These are phyloP conservation scores for Pseudogymnoascus sp. DNA, from an alignment of 2,329 filamentous ascomycete genomes.

Conservation along the genomic window DNA sequence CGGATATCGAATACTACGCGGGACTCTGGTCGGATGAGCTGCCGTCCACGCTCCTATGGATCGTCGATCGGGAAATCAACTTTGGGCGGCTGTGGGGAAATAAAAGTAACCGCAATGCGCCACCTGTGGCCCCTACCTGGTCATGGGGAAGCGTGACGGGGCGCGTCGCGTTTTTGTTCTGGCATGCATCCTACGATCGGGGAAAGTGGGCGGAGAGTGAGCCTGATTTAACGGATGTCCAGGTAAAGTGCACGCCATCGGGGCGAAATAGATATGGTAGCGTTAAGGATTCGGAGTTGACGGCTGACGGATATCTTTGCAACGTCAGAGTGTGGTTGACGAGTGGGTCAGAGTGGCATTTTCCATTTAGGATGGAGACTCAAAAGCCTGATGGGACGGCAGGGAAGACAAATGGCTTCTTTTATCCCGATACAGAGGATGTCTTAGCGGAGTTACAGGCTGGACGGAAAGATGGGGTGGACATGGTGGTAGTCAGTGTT, in stretches of 20 bases:
- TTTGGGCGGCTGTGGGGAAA: background rate
- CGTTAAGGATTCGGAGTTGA: background rate
- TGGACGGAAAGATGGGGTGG: constrained; percentile 4
- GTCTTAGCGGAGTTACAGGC: background rate
- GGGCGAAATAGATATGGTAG: background rate
- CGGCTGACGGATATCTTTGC: background rate
- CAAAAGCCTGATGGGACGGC: background rate
- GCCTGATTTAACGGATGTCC: background rate
- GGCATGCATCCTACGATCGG: background rate
- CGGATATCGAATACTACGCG: constrained; percentile 13
- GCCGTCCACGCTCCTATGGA: background rate
- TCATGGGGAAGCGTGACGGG: background rate
- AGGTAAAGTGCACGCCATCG: background rate
- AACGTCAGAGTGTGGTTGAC: background rate
- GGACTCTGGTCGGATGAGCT: constrained; percentile 13
- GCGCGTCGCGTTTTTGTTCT: background rate
- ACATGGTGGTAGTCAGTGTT: background rate
- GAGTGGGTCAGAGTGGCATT: background rate
- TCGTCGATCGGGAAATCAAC: background rate
- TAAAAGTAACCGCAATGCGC: background rate
- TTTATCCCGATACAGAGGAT: background rate
- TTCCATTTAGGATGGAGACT: background rate
- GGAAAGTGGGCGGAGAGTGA: background rate
- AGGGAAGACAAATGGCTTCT: background rate
- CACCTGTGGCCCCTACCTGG: background rate